Conservation (phyloP, 148 eudicot genomes). For the Fallopia convolvulus region DNA sequence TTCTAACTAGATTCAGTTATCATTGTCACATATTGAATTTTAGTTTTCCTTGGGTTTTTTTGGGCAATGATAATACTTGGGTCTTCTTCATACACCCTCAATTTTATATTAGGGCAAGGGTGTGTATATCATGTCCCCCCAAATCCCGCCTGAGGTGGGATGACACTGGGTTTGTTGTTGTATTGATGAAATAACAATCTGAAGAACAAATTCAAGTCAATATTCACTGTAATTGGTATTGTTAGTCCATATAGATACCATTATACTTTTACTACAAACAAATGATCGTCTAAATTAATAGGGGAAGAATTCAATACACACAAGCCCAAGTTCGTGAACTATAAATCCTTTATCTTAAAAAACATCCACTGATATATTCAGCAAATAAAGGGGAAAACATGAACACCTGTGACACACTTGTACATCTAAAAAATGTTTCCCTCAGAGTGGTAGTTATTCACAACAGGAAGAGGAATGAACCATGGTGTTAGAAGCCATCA, state of each 20-base stretch:
- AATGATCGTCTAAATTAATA: neutral
- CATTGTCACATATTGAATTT: no score
- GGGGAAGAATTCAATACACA: neutral
- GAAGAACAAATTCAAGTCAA: neutral
- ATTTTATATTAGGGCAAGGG: no score
- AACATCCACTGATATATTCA: neutral
- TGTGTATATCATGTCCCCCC: no score
- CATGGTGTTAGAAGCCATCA: slow-evolving; percentile 15
- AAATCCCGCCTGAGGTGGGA: no score
- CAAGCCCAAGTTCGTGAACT: neutral
- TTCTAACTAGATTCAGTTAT: no score
- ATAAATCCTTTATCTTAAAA: neutral
- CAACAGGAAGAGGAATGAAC: slow-evolving; percentile 2
- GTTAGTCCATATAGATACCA: neutral
- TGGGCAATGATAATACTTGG: no score
- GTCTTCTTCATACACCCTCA: no score
- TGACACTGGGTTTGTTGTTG: no score
- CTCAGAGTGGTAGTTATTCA: slow-evolving; percentile 10
- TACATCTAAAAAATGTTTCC: neutral
- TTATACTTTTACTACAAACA: neutral
- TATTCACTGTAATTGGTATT: neutral
- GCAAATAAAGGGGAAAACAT: neutral
- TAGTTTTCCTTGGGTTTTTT: no score
- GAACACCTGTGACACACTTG: slow-evolving; percentile 4
- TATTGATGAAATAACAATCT: no score